Base-by-base conservation (phyloP, 345 rosid genomes). In the Capsella bursapastoris region DNA sequence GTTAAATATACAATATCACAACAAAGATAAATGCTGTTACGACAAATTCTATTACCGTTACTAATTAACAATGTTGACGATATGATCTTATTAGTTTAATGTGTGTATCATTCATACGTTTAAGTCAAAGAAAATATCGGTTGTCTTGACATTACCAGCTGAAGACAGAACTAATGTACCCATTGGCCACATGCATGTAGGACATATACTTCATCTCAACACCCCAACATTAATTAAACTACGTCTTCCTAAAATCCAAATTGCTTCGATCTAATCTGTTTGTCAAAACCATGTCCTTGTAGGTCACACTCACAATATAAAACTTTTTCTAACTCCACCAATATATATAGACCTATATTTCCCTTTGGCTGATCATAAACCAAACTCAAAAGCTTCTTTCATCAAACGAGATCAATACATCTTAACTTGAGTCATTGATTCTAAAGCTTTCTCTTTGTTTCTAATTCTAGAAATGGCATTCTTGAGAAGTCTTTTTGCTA, bases 271-370 rank as follows among this genome's bases (percentile, higher is more conserved):
- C 27, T 66, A 49, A 66, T 66, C 45, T 60, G 12, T 58, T 74
- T 68, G 37, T 56, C 70, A 68, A 68, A 61, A 68, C 74, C 64
- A 61, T 52, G 69, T 52, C 64, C 74, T 60, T 75, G 79, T 75
- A 68, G 68, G 68, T 22, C 66, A 49, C 68, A 41, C 62, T 31
- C 79, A 29, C 48, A 59, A 48, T 35, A 38, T n/a, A 66, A 50
- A 44, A 68, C 60, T 7, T 22, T 60, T 60, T 43, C 4, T 51
- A 51, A 38, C 6, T 75, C 29, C 53, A 27, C 48, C 32, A 31
- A 41, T 75, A 67, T 66, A 75, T 68, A 73, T 28, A 40, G 45
- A 66, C 45, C 40, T 14, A 75, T 57, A 75, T 41, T 31, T 75
- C 45, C 11, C 48, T 68, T 22, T 40, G 12, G 68, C 55, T 74